Evolutionary conservation across 2,329 filamentous ascomycete species (phyloP).

Genomic region (Pseudogymnoascus sp.): DNA sequence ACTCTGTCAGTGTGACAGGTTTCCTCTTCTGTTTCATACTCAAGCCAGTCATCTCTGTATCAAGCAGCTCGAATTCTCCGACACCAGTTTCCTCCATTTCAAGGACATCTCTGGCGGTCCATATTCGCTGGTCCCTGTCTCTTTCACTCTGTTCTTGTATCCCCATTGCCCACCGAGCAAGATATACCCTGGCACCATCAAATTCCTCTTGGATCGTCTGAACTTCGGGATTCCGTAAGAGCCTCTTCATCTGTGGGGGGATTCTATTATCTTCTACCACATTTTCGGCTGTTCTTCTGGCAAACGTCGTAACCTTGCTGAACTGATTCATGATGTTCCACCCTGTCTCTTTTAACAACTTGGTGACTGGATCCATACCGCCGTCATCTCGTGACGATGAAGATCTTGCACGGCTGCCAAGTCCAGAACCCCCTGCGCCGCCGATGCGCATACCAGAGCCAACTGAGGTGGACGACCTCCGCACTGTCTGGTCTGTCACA

Average conservation of each 20-base stretch:
- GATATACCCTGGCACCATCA: conserved; percentile 87
- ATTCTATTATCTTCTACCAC: conserved; percentile 85
- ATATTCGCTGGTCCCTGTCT: conserved; percentile 78
- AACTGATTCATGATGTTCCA: conserved; percentile 98
- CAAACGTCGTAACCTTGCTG: conserved; percentile 95
- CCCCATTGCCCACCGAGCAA: conserved; percentile 97
- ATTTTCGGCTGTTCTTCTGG: conserved; percentile 82
- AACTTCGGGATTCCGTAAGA: conserved; percentile 88
- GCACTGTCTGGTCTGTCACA: conserved; percentile 36
- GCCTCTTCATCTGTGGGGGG: conserved; percentile 75
- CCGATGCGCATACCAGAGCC: conserved; percentile 27
- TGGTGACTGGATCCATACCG: conserved; percentile 86
- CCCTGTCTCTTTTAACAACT: conserved; percentile 86
- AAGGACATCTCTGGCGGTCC: conserved; percentile 86
- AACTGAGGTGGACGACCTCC: conserved; percentile 29
- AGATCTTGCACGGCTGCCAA: conserved; percentile 24
- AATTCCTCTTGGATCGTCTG: conserved; percentile 96
- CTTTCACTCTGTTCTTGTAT: conserved; percentile 94
- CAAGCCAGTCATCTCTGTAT: conserved; percentile 66
- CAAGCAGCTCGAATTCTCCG: conserved; percentile 90
- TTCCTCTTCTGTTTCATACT: conserved; percentile 71
- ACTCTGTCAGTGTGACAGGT: conserved; percentile 74
- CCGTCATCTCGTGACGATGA: conserved; percentile 47
- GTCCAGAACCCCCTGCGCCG: conserved; percentile 32
- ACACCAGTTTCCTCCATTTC: conserved; percentile 93